phyloP scores from a whole-genome alignment of 495 filamentous ascomycete species.

The Pyrenula massariospora region DNA sequence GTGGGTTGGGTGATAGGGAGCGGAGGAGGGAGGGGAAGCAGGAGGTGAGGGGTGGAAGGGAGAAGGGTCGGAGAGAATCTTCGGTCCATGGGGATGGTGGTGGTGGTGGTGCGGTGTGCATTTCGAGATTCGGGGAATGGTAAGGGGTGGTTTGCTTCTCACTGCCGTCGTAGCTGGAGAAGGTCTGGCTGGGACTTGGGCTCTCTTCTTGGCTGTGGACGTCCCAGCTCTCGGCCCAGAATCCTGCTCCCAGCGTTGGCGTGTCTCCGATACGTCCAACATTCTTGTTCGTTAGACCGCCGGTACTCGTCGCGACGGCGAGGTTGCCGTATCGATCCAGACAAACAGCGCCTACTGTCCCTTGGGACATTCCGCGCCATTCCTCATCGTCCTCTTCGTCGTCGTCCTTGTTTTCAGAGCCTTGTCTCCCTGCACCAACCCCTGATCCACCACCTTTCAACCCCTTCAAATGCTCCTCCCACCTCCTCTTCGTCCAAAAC shows the following conservation, averaged over 20 bases:
- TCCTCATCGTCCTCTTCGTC: constrained; percentile 9
- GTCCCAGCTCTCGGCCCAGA: constrained; percentile 87
- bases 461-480: constrained; percentile 70
- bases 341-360: constrained; percentile 75
- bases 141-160: not conserved
- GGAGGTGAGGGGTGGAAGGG: not conserved
- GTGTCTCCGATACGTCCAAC: constrained; percentile 82
- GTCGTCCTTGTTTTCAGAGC: not conserved
- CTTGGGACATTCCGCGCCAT: constrained; percentile 39
- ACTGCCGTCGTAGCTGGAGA: not conserved
- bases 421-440: not conserved
- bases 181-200: constrained; percentile 6
- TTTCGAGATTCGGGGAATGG: not conserved
- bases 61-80: not conserved
- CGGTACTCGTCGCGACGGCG: constrained; percentile 75
- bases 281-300: constrained; percentile 81
- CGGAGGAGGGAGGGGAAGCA: not conserved
- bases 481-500: constrained; percentile 68
- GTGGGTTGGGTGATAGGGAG: not conserved
- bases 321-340: constrained; percentile 62
- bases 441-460: constrained; percentile 32
- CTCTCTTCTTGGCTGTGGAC: too few species aligned
- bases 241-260: constrained; percentile 74
- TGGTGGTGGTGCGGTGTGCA: not conserved
- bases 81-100: not conserved